Evolutionary conservation across 257 asterid genomes (phyloP).

Genomic region (Haberlea rhodopensis): DNA sequence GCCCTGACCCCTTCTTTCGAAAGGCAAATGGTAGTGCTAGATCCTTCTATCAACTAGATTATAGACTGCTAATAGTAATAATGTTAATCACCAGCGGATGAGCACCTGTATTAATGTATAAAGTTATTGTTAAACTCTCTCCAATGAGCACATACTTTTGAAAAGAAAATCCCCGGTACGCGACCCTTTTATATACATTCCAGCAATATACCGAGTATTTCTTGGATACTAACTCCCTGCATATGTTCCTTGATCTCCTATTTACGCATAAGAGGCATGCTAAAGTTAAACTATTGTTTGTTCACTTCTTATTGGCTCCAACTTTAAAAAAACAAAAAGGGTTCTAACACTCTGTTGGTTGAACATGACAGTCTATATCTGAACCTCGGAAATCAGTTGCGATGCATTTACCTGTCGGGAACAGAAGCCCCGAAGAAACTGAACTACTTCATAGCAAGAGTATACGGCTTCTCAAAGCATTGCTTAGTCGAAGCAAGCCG

Average conservation of each 20-base stretch:
- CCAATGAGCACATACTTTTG: too few relatives aligned
- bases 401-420: slow-evolving; percentile 64
- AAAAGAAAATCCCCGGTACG: too few relatives aligned
- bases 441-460: slow-evolving; percentile 72
- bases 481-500: slow-evolving; percentile 83
- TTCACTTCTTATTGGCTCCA: background rate
- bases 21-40: slow-evolving; percentile 47
- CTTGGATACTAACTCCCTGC: background rate
- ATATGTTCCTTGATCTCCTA: background rate
- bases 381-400: slow-evolving; percentile 84
- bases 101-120: too few relatives aligned
- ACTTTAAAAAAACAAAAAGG: background rate
- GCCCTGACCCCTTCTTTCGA: slow-evolving; percentile 63
- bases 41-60: background rate
- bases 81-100: too few relatives aligned
- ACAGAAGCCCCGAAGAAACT: slow-evolving; percentile 48
- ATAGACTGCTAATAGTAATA: too few relatives aligned
- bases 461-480: slow-evolving; percentile 81
- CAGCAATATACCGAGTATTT: background rate
- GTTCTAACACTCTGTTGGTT: slow-evolving; percentile 10
- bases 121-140: background rate
- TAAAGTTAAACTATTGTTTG: background rate
- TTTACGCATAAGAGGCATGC: background rate
- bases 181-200: too few relatives aligned
- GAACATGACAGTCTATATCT: slow-evolving; percentile 50